Base-by-base conservation (phyloP, 2,329 filamentous ascomycete genomes). In the Pseudocercospora vitis region DNA sequence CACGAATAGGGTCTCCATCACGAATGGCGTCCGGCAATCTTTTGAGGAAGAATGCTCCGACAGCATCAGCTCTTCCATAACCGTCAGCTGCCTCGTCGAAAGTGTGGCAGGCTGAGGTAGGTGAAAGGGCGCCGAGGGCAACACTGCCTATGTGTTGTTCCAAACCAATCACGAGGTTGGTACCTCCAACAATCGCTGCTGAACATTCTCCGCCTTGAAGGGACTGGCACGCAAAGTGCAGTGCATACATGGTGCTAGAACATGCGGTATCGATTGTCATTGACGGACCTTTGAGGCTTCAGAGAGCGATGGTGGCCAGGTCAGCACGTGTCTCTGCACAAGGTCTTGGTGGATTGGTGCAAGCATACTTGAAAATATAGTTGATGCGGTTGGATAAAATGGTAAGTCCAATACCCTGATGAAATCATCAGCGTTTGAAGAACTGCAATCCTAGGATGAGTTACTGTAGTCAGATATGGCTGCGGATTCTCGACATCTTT, bases 51-150 rank as follows among this genome's bases (percentile, higher is more conserved):
- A 53, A 11, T 7, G 28, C 42, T 18, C 35, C 46, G 6, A 81
- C 65, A 0, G 79, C 81, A 46, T 84, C 81, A 11, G 78, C 79
- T 0, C 80, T 72, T 16, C 71, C 78, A 63, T 74, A 80, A 4
- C 78, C 79, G 59, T 80, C 68, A 0, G 77, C 79, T 3, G 63
- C 59, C 3, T 62, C 65, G 8, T 65, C 62, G 46, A 68, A 73
- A 12, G 64, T 63, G 24, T 53, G 33, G 24, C 33, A 53, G 33
- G 42, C 44, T 16, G 69, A 68, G n/a, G 60, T 58, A 1, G 68
- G 66, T 2, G 65, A 69, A 3, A 73, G 59, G 62, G 71, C 53
- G 12, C 40, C 21, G 24, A 31, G 14, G 24, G 14, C 14, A 16
- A 11, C 44, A 23, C 44, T 11, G 19, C 31, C 24, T 12, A 12